Evolutionary conservation across 2,329 filamentous ascomycete genomes (phyloP).

Genomic region (Cercospora berteroae): DNA sequence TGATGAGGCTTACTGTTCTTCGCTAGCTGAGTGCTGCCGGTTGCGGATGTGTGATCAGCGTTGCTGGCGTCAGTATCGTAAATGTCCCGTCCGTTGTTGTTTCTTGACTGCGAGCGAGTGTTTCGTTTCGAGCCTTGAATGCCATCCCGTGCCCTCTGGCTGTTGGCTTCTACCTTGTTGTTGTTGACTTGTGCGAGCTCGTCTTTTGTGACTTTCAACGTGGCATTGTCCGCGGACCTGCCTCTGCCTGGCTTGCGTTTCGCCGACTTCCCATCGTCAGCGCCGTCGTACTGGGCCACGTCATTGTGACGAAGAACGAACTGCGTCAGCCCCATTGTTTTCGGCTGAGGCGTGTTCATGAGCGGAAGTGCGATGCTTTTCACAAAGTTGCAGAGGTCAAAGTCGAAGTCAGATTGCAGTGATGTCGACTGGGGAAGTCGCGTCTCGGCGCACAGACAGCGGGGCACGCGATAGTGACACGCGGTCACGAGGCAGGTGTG

Average conservation of each 20-base stretch:
- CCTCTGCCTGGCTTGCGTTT: not conserved
- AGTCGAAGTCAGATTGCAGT: not conserved
- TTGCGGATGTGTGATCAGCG: conserved; percentile 11
- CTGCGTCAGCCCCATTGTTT: conserved; percentile 1
- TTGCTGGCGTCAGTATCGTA: conserved; percentile 20
- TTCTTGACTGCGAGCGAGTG: not conserved
- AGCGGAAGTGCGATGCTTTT: not conserved
- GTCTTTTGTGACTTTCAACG: not conserved
- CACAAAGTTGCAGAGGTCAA: not conserved
- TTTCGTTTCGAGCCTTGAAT: not conserved
- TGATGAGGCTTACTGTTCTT: not conserved
- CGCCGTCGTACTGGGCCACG: not conserved
- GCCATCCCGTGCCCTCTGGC: not conserved
- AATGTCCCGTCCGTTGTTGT: no score
- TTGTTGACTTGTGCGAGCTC: not conserved
- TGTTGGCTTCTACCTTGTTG: not conserved
- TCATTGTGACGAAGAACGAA: conserved; percentile 14
- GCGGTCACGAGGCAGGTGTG: conserved; percentile 6
- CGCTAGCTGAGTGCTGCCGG: not conserved
- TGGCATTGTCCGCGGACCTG: not conserved
- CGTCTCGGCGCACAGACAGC: not conserved
- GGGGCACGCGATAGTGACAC: not conserved
- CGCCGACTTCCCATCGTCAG: not conserved
- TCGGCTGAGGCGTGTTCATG: not conserved
- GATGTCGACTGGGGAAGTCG: not conserved